Evolutionary conservation across 495 filamentous ascomycete species (phyloP).

Genomic region (Aspergillus biplanus): DNA sequence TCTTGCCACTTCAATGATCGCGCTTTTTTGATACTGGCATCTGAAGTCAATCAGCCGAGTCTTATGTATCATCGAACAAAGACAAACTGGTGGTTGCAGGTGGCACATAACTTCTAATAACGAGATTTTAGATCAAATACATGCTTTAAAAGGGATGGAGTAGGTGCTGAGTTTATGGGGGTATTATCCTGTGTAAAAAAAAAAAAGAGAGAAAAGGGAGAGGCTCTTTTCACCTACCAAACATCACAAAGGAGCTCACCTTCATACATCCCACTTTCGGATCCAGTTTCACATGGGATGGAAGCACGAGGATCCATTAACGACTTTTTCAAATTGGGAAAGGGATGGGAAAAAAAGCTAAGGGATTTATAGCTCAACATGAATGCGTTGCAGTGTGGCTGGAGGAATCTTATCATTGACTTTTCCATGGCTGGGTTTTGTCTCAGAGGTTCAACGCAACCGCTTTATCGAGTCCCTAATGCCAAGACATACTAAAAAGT

Average conservation of each 20-base stretch:
- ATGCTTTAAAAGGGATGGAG: neutral
- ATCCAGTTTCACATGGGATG: slow-evolving; percentile 26
- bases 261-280: neutral
- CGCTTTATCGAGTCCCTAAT: slow-evolving; percentile 22
- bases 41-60: neutral
- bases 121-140: neutral
- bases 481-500: slow-evolving; percentile 27
- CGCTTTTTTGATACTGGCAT: neutral
- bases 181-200: neutral
- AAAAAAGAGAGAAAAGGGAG: slow-evolving; percentile 1
- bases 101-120: slow-evolving; percentile 10
- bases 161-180: neutral
- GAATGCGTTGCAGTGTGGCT: slow-evolving; percentile 19
- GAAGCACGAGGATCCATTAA: slow-evolving; percentile 24
- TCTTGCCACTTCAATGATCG: too few species aligned
- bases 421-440: neutral
- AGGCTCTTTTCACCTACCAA: slow-evolving; percentile 7
- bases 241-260: slow-evolving; percentile 9
- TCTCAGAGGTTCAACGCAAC: slow-evolving; percentile 18
- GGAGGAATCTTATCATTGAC: slow-evolving; percentile 23
- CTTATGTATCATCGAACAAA: neutral
- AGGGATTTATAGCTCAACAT: neutral
- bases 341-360: slow-evolving; percentile 5
- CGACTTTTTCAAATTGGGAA: slow-evolving; percentile 18
- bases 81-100: slow-evolving; percentile 3